These are phyloP conservation scores for Onygenales sp. DNA, from an alignment of 2,329 filamentous ascomycete genomes.

Conservation along the genomic window DNA sequence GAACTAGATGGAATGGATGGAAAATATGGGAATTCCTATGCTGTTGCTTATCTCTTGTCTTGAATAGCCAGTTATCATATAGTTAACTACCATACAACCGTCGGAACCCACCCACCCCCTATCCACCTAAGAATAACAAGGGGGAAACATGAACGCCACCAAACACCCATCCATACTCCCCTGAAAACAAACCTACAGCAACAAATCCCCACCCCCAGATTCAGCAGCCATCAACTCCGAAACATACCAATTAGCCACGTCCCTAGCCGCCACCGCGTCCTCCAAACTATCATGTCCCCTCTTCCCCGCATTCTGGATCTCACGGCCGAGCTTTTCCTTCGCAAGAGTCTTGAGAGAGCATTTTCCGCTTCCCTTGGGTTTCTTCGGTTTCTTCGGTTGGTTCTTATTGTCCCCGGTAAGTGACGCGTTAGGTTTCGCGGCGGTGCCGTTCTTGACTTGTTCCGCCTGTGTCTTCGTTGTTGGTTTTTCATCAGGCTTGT, in stretches of 20 bases:
- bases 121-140: no score
- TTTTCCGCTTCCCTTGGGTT: not conserved
- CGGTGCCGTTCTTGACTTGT: not conserved
- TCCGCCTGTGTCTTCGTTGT: not conserved
- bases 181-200: no score
- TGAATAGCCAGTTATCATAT: no score
- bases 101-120: no score
- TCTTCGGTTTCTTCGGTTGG: not conserved
- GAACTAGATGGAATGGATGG: no score
- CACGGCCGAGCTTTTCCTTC: slow-evolving; percentile 10
- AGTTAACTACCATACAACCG: no score
- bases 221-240: no score
- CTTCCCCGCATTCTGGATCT: slow-evolving; percentile 13
- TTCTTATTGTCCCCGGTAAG: not conserved
- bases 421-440: not conserved
- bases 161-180: no score
- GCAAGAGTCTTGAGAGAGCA: slow-evolving; percentile 15
- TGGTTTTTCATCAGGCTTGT: not conserved
- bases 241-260: slow-evolving; percentile 33
- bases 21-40: no score
- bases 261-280: slow-evolving; percentile 36
- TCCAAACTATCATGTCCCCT: slow-evolving; percentile 36
- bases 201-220: no score
- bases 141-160: no score
- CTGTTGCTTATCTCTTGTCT: no score